Evolutionary conservation across 23 red algal genomes (phyloP), one percentile per base, ranked within the genome.

Genomic region (Gracilariopsis chorda): DNA sequence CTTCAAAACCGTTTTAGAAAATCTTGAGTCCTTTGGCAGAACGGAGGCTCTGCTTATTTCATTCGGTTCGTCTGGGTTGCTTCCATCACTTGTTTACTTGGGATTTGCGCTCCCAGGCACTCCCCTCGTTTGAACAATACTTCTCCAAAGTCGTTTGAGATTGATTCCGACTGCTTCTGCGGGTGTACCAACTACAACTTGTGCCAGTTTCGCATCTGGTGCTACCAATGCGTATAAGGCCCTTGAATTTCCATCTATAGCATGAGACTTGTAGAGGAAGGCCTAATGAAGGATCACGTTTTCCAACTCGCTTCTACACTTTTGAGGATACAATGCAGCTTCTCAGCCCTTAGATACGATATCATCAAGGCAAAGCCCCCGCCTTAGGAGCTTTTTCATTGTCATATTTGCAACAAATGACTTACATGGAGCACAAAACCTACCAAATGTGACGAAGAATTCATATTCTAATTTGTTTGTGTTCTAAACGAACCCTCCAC

Each of bases 221-320:
- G 88, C 62, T 6, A 92, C 21, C 34, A 92, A n/a, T 23, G 64
- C 77, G 32, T 72, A 77, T 35, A 92, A 37, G 16, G 80, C 77
- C 35, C 88, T 56, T 16, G 62, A 45, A 36, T 37, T 84, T 10
- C 77, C 88, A 30, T 92, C 88, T 0, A 65, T 19, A 6, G 88
- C 77, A 59, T 77, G 74, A 30, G 73, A 78, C 0, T 61, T 78
- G 45, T 92, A 92, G 17, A 92, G 35, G 37, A 92, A 80, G 7
- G 88, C 88, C 46, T 83, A 32, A 33, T 84, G 19, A n/a, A 90
- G 25, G 27, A 90, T 36, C 7, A 55, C 30, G 25, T 55, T 34
- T 51, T 32, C 33, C 8, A 51, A 29, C 17, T 30, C 55, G n/a
- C n/a, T n/a, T n/a, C n/a, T n/a, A 69, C 36, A 63, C 12, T 68